phyloP scores from a whole-genome alignment of 208 protist species.

The Acanthamoeba culbertsoni region DNA sequence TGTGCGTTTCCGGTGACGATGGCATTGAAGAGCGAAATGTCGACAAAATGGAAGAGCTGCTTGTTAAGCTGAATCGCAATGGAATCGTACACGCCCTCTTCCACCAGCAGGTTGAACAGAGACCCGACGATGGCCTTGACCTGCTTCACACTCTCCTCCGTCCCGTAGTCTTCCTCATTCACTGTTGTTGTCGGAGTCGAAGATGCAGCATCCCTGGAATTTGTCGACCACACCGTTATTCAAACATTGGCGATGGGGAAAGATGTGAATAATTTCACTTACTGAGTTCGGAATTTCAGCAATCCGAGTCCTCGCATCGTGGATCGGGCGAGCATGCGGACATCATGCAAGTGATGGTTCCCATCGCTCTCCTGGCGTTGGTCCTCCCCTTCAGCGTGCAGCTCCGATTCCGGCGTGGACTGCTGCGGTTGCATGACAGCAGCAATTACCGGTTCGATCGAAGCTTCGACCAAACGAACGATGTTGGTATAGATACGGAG shows the following conservation, averaged over 20 bases:
- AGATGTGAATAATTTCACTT: too few relatives aligned
- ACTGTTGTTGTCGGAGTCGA: background rate
- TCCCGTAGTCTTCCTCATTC: background rate
- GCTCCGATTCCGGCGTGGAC: background rate
- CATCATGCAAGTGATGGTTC: too few relatives aligned
- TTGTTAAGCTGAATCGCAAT: background rate
- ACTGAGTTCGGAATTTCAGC: too few relatives aligned
- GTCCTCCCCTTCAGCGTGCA: too few relatives aligned
- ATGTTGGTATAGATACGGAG: background rate
- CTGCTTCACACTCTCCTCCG: background rate
- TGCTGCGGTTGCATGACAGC: background rate
- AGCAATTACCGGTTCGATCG: background rate
- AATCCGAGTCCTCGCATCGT: too few relatives aligned
- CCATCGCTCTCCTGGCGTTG: too few relatives aligned
- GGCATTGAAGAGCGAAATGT: background rate
- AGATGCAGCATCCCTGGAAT: too few relatives aligned
- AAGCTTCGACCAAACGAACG: background rate
- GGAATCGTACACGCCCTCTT: background rate
- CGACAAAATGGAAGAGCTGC: conserved; percentile 30
- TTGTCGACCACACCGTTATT: too few relatives aligned
- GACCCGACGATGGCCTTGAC: background rate
- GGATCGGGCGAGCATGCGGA: too few relatives aligned
- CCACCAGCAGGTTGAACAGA: background rate
- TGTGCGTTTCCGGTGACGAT: background rate
- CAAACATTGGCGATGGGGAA: too few relatives aligned